These are phyloP conservation scores for Claviceps digitariae DNA, from an alignment of 2,329 filamentous ascomycete genomes.

Conservation along the genomic window DNA sequence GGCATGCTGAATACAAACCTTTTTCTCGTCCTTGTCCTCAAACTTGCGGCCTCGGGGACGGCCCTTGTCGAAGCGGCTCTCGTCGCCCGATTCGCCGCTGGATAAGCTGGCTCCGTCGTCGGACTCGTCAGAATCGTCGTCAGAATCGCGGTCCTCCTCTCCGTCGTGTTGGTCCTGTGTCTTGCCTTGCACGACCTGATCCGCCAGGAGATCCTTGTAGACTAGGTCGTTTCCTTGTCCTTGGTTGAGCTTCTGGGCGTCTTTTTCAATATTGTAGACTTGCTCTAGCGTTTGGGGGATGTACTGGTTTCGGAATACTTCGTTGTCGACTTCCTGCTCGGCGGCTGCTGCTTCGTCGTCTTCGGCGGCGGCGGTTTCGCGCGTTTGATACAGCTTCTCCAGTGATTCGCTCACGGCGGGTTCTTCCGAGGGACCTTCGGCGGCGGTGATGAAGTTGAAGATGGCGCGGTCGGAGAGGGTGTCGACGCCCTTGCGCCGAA, in stretches of 20 bases:
- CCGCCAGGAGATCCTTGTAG: constrained; percentile 73
- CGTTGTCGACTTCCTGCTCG: constrained; percentile 64
- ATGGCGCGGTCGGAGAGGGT: constrained; percentile 64
- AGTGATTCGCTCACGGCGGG: constrained; percentile 47
- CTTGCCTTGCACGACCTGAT: constrained; percentile 37
- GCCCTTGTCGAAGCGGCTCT: constrained; percentile 49
- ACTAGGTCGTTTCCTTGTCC: constrained; percentile 67
- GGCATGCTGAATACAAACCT: constrained; percentile 32
- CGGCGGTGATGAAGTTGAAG: constrained; percentile 67
- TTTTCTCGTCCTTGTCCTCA: constrained; percentile 83
- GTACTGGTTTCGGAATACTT: constrained; percentile 91
- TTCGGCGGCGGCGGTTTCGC: constrained; percentile 33
- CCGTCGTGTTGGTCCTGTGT: constrained; percentile 27
- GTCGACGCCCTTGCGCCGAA: constrained; percentile 72
- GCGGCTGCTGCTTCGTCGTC: constrained; percentile 33
- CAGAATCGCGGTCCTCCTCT: constrained; percentile 22
- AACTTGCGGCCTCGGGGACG: constrained; percentile 69
- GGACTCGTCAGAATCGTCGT: constrained; percentile 30
- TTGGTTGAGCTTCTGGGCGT: constrained; percentile 61
- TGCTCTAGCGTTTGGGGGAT: constrained; percentile 93
- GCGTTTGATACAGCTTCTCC: constrained; percentile 51
- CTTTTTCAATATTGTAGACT: constrained; percentile 90
- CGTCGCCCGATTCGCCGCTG: constrained; percentile 31
- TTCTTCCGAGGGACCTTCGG: constrained; percentile 46
- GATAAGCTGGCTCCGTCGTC: constrained; percentile 35